Evolutionary conservation across 1,284 basidiomycete species (phyloP).

Genomic region (Trichosporon ovoides): DNA sequence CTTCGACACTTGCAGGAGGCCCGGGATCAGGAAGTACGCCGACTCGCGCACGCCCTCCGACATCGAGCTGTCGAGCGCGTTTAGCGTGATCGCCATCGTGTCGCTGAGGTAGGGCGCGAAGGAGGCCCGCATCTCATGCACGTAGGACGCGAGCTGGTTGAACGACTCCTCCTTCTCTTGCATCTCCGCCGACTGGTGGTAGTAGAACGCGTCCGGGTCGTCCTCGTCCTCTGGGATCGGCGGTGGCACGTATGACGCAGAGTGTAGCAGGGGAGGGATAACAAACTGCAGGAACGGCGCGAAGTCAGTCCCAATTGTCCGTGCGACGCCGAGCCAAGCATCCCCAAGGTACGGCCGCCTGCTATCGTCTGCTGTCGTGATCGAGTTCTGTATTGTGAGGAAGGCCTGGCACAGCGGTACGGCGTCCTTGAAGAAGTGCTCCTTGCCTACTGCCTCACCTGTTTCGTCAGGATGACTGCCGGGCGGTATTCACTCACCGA

Average conservation of each 20-base stretch:
- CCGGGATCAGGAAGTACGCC: slow-evolving; percentile 57
- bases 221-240: slow-evolving; percentile 50
- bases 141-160: slow-evolving; percentile 73
- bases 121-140: slow-evolving; percentile 60
- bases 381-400: slow-evolving; percentile 68
- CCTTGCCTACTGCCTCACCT: slow-evolving; percentile 62
- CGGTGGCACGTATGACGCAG: slow-evolving; percentile 58
- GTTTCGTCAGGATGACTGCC: background rate
- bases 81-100: slow-evolving; percentile 65
- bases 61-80: slow-evolving; percentile 65
- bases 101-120: slow-evolving; percentile 70
- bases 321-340: slow-evolving; percentile 10
- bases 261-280: slow-evolving; percentile 66
- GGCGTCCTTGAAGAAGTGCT: slow-evolving; percentile 55
- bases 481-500: slow-evolving; percentile 50
- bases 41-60: slow-evolving; percentile 72
- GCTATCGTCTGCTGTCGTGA: slow-evolving; percentile 33
- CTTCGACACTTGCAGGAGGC: slow-evolving; percentile 65
- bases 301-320: slow-evolving; percentile 63
- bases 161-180: slow-evolving; percentile 81
- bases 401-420: slow-evolving; percentile 64
- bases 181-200: slow-evolving; percentile 59
- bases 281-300: slow-evolving; percentile 75
- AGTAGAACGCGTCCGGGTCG: slow-evolving; percentile 47
- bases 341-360: slow-evolving; percentile 30